A percentile compares a stretch with the other conserved stretches of the same genome.
Conservation (phyloP, 2,329 filamentous ascomycete genomes). For the Cercospora zeae-maydis region DNA sequence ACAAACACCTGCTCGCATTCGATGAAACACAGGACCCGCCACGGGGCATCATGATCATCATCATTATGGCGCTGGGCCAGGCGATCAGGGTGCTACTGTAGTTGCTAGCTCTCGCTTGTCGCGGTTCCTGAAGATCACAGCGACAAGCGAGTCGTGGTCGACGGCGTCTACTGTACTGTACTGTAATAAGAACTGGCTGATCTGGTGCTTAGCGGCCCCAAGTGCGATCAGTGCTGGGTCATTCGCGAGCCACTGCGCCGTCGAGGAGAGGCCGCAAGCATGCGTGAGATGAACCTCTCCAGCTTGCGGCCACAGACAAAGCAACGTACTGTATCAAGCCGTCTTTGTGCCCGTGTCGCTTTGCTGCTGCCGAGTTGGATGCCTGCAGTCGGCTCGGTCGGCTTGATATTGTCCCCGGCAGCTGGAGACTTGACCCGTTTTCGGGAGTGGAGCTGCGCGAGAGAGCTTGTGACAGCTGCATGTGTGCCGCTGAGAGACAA, state of each 20-base stretch:
- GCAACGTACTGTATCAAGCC: too few species aligned
- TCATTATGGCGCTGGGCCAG: background rate
- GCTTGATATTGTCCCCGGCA: background rate
- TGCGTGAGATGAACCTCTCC: background rate
- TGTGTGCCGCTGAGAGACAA: background rate
- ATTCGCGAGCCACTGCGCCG: background rate
- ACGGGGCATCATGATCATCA: background rate
- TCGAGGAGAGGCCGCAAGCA: background rate
- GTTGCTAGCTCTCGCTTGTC: too few species aligned
- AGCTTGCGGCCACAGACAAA: too few species aligned
- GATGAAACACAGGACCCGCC: background rate
- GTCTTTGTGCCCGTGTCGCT: background rate
- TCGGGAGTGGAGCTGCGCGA: background rate
- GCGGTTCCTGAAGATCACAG: background rate
- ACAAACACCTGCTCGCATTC: background rate
- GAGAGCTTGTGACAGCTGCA: conserved; percentile 2
- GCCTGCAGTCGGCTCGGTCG: background rate
- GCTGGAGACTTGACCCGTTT: background rate
- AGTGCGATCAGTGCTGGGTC: background rate
- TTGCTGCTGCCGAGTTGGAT: background rate
- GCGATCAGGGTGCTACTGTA: background rate
- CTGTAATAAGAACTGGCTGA: background rate
- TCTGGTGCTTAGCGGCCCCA: conserved; percentile 1
- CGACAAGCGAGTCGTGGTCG: background rate
- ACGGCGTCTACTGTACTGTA: too few species aligned